These are phyloP conservation scores for Thalassiosira ordinaria DNA, from an alignment of 352 stramenopile species.

Conservation along the genomic window DNA sequence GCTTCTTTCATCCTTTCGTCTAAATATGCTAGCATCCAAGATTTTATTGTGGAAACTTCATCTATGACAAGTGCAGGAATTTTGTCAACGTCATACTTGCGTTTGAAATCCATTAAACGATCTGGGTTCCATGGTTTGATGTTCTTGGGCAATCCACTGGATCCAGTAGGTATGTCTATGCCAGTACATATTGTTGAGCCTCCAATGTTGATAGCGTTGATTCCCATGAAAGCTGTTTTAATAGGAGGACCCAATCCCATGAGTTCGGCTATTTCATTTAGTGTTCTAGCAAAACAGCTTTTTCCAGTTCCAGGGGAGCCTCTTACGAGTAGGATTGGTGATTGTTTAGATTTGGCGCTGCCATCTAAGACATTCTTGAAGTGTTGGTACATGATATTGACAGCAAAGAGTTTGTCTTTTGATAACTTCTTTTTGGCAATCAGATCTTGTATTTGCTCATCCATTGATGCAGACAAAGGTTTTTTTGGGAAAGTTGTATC, in stretches of 20 bases:
- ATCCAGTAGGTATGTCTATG: slow-evolving; percentile 30
- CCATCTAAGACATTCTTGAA: slow-evolving; percentile 21
- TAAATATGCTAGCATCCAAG: slow-evolving; percentile 51
- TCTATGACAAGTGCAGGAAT: slow-evolving; percentile 42
- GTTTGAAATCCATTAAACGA: slow-evolving; percentile 26
- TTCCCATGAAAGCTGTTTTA: slow-evolving; percentile 40
- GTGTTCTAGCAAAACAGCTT: slow-evolving; percentile 24
- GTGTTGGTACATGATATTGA: slow-evolving; percentile 23
- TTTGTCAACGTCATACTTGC: slow-evolving; percentile 28
- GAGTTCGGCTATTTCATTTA: slow-evolving; percentile 11
- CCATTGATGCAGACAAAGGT: too few species aligned
- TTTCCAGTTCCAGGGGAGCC: slow-evolving; percentile 33
- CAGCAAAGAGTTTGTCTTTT: slow-evolving; percentile 21
- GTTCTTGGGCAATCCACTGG: background rate
- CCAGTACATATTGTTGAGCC: slow-evolving; percentile 30
- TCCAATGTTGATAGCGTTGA: slow-evolving; percentile 40
- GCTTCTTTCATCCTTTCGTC: slow-evolving; percentile 49
- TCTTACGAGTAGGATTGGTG: slow-evolving; percentile 32
- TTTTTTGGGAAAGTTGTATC: background rate
- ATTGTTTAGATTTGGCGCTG: slow-evolving; percentile 3
- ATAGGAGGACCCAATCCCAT: slow-evolving; percentile 29
- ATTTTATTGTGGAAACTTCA: slow-evolving; percentile 47
- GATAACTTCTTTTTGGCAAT: slow-evolving; percentile 17
- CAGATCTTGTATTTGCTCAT: slow-evolving; percentile 14
- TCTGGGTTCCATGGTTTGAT: slow-evolving; percentile 31